A percentile compares a stretch with the other conserved stretches of the same genome.
Evolutionary conservation across 805 yeast genomes (phyloP).

Genomic region (Wickerhamomyces bovis): DNA sequence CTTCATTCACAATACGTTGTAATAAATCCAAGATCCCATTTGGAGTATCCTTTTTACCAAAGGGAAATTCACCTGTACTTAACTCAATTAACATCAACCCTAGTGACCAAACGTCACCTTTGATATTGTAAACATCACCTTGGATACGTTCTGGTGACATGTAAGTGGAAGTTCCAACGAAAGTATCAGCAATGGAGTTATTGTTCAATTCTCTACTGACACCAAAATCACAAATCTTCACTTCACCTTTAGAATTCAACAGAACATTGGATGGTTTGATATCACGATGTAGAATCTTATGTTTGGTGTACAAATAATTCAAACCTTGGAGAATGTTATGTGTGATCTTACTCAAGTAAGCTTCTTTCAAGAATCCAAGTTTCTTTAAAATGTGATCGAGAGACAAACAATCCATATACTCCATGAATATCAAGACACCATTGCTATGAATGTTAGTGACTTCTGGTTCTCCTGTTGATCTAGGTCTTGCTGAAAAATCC

Average conservation of each 20-base stretch:
- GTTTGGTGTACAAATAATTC: slow-evolving; percentile 72
- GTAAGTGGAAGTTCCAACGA: slow-evolving; percentile 96
- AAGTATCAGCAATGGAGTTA: slow-evolving; percentile 87
- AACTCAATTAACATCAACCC: slow-evolving; percentile 88
- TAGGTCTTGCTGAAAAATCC: slow-evolving; percentile 1
- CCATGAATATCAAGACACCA: slow-evolving; percentile 89
- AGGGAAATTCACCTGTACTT: slow-evolving; percentile 79
- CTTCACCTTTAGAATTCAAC: slow-evolving; percentile 77
- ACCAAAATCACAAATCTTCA: slow-evolving; percentile 95
- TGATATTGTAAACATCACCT: slow-evolving; percentile 89
- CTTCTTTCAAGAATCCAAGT: slow-evolving; percentile 60
- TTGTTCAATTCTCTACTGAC: slow-evolving; percentile 88
- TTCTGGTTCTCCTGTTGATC: slow-evolving; percentile 11
- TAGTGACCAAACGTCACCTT: slow-evolving; percentile 95
- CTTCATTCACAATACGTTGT: slow-evolving; percentile 91
- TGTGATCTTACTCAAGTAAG: slow-evolving; percentile 66
- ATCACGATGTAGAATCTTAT: slow-evolving; percentile 90
- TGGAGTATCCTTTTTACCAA: slow-evolving; percentile 60
- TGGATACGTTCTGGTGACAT: slow-evolving; percentile 98
- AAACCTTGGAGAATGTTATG: slow-evolving; percentile 76
- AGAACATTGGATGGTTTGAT: slow-evolving; percentile 93
- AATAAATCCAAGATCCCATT: slow-evolving; percentile 85
- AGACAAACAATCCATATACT: slow-evolving; percentile 92
- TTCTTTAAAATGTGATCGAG: slow-evolving; percentile 67
- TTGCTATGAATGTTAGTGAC: slow-evolving; percentile 29